Percentiles rank a stretch among this genome's conserved stretches.
phyloP scores from a whole-genome alignment of 495 filamentous ascomycete genomes.

The Neurospora terricola region DNA sequence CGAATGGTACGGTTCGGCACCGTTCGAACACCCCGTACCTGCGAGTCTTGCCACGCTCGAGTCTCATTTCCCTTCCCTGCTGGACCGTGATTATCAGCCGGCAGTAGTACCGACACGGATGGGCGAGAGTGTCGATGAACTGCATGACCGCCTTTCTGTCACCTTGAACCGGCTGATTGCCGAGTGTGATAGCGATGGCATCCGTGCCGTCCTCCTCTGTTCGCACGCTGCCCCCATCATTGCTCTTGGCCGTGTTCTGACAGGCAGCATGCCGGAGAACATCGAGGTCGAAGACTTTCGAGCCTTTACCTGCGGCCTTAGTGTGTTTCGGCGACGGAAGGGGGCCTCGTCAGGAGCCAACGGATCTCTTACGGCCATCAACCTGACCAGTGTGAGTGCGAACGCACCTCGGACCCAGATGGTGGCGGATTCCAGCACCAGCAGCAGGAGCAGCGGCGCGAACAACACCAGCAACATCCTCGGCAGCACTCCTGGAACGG shows the following conservation, averaged over 20 bases:
- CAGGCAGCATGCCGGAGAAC: conserved; percentile 62
- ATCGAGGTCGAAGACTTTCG: conserved; percentile 64
- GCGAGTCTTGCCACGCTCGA: conserved; percentile 49
- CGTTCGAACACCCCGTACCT: conserved; percentile 76
- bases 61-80: conserved; percentile 51
- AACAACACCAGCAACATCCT: conserved; percentile 3
- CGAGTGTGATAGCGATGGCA: conserved; percentile 52
- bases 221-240: conserved; percentile 89
- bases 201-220: conserved; percentile 65
- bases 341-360: neutral
- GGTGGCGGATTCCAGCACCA: neutral
- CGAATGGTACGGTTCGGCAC: conserved; percentile 81
- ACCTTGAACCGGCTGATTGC: conserved; percentile 60
- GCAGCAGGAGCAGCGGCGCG: neutral
- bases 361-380: neutral
- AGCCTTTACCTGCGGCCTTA: conserved; percentile 78
- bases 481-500: conserved; percentile 1
- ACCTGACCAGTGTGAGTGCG: neutral
- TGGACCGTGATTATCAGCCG: conserved; percentile 46
- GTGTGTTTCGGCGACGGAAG: conserved; percentile 35
- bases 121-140: conserved; percentile 66
- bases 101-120: conserved; percentile 52
- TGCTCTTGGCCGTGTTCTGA: conserved; percentile 70
- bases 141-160: conserved; percentile 72
- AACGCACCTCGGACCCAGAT: neutral